Percentiles rank a stretch among this genome's conserved stretches.
Conservation (phyloP, 768 basidiomycete genomes). For the Xerocomus spinulosus region DNA sequence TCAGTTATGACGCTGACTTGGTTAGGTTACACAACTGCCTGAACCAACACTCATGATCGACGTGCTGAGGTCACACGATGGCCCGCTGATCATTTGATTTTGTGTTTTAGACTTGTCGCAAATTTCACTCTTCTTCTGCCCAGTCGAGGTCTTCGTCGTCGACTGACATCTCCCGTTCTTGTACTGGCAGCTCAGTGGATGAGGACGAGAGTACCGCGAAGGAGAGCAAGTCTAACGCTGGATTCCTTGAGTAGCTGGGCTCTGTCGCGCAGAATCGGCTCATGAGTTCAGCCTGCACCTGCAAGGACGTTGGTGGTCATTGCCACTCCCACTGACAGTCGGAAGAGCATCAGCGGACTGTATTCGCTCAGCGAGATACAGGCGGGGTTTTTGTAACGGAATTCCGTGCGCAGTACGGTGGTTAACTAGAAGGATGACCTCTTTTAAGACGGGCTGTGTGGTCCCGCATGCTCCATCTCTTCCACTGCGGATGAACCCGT, state of each 20-base stretch:
- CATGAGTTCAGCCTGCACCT: conserved; percentile 48
- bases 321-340: conserved; percentile 33
- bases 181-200: conserved; percentile 25
- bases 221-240: conserved; percentile 31
- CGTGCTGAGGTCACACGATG: conserved; percentile 8
- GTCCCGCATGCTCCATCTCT: too few relatives aligned
- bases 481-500: too few relatives aligned
- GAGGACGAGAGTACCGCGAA: conserved; percentile 62
- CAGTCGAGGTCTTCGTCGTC: conserved; percentile 53
- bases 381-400: conserved; percentile 27
- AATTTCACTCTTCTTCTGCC: conserved; percentile 46
- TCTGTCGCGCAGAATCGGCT: conserved; percentile 56
- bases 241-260: conserved; percentile 46
- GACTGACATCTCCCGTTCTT: conserved; percentile 31
- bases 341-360: conserved; percentile 74
- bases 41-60: conserved; percentile 14
- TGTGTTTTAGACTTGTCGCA: conserved; percentile 70
- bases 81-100: conserved; percentile 42
- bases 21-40: conserved; percentile 13
- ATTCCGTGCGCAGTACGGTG: conserved; percentile 56
- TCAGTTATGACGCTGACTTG: not conserved
- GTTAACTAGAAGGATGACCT: too few relatives aligned
- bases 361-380: conserved; percentile 46
- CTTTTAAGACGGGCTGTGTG: too few relatives aligned
- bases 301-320: conserved; percentile 30